phyloP scores from a whole-genome alignment of 768 basidiomycete species.

The Sporobolomyces pararoseus region DNA sequence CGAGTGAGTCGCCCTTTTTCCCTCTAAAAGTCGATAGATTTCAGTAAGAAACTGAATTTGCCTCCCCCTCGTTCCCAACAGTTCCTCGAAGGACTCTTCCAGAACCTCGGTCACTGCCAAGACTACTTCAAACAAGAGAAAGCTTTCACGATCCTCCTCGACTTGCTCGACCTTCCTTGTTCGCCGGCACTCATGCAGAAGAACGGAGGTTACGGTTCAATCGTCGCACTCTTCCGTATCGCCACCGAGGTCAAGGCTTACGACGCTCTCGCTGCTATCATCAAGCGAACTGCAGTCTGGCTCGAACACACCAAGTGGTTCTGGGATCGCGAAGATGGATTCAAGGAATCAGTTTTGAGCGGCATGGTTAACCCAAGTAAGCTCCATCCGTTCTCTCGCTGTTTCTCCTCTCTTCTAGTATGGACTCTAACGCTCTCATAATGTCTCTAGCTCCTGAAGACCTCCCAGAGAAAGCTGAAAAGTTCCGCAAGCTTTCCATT shows the following conservation, averaged over 20 bases:
- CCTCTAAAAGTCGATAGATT: too few relatives aligned
- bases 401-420: neutral
- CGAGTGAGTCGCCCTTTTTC: constrained; percentile 10
- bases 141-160: constrained; percentile 60
- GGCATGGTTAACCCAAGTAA: constrained; percentile 23
- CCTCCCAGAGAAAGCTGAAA: constrained; percentile 56
- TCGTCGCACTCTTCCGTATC: constrained; percentile 81
- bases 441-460: constrained; percentile 53
- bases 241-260: constrained; percentile 80
- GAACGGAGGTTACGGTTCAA: constrained; percentile 76
- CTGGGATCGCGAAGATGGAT: constrained; percentile 55
- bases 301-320: constrained; percentile 66
- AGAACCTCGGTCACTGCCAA: constrained; percentile 79
- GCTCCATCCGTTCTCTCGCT: neutral
- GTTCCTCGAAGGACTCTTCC: constrained; percentile 93
- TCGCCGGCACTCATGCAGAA: constrained; percentile 83
- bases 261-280: constrained; percentile 67
- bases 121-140: constrained; percentile 81
- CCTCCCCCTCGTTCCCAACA: constrained; percentile 46
- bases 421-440: neutral
- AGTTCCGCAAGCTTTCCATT: constrained; percentile 68
- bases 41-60: too few relatives aligned
- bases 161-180: constrained; percentile 75
- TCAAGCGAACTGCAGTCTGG: constrained; percentile 66
- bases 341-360: constrained; percentile 26